Evolutionary conservation across 1,284 basidiomycete genomes (phyloP).

Genomic region (Ustilago cynodontis): DNA sequence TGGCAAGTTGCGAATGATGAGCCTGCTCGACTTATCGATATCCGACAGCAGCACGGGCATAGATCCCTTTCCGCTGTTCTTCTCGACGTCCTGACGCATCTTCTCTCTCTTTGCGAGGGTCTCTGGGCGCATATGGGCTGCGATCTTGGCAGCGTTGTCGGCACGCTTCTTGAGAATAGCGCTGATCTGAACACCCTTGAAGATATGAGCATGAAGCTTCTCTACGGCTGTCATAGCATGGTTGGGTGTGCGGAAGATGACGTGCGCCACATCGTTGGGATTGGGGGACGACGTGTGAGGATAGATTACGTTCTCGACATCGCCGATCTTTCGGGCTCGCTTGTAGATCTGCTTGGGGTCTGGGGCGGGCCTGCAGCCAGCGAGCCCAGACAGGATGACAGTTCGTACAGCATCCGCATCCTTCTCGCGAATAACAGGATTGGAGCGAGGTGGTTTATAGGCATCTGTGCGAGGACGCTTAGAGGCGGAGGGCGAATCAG

Average conservation of each 20-base stretch:
- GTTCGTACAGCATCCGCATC: conserved; percentile 66
- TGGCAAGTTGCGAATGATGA: conserved; percentile 92
- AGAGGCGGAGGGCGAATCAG: conserved; percentile 22
- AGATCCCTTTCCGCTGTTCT: conserved; percentile 49
- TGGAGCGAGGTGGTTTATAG: conserved; percentile 21
- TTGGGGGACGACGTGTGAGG: conserved; percentile 36
- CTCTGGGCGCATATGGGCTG: conserved; percentile 71
- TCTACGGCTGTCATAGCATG: conserved; percentile 80
- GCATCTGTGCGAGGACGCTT: conserved; percentile 36
- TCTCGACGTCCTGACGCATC: conserved; percentile 69
- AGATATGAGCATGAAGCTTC: conserved; percentile 92
- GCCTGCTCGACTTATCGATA: conserved; percentile 74
- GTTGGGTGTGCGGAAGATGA: conserved; percentile 80
- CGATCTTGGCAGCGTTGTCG: conserved; percentile 74
- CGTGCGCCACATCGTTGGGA: conserved; percentile 74
- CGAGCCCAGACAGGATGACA: conserved; percentile 63
- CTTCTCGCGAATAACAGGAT: conserved; percentile 30
- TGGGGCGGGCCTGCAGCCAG: conserved; percentile 54
- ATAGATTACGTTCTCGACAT: conserved; percentile 66
- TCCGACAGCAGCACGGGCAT: conserved; percentile 47
- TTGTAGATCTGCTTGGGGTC: conserved; percentile 67
- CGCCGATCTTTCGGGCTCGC: conserved; percentile 66
- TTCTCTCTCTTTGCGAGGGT: conserved; percentile 71
- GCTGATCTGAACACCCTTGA: conserved; percentile 87
- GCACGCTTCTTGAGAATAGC: conserved; percentile 91